Percentiles rank a stretch among this genome's conserved stretches.
Conservation (phyloP, 352 stramenopile genomes). For the Phytophthora palmivora region DNA sequence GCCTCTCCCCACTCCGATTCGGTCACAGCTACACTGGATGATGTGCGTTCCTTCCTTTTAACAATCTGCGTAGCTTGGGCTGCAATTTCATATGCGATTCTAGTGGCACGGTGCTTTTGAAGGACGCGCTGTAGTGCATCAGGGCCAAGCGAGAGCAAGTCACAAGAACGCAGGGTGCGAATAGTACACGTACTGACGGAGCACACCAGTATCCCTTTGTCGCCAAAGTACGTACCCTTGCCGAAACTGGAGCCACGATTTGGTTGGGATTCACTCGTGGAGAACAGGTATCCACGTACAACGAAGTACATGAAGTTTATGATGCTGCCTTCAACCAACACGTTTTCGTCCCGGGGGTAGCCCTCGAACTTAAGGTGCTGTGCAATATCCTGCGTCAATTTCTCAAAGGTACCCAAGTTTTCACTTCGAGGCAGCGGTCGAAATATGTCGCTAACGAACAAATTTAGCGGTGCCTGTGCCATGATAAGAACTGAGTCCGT, state of each 20-base stretch:
- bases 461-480: slow-evolving; percentile 42
- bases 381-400: slow-evolving; percentile 49
- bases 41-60: slow-evolving; percentile 17
- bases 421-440: slow-evolving; percentile 41
- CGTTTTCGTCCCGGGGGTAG: slow-evolving; percentile 62
- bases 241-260: slow-evolving; percentile 34
- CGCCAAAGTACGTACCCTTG: slow-evolving; percentile 71
- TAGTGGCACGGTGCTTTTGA: slow-evolving; percentile 46
- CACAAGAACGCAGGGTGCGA: slow-evolving; percentile 57
- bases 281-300: slow-evolving; percentile 53
- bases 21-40: slow-evolving; percentile 20
- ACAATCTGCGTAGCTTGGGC: slow-evolving; percentile 31
- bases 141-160: slow-evolving; percentile 58
- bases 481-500: slow-evolving; percentile 63
- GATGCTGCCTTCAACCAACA: slow-evolving; percentile 71
- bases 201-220: slow-evolving; percentile 59
- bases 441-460: slow-evolving; percentile 54
- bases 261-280: slow-evolving; percentile 37
- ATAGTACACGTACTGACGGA: slow-evolving; percentile 60
- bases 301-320: slow-evolving; percentile 78
- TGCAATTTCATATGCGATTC: slow-evolving; percentile 53
- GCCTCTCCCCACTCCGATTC: slow-evolving; percentile 55
- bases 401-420: slow-evolving; percentile 29
- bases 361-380: slow-evolving; percentile 64
- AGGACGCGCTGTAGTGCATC: slow-evolving; percentile 54